Conservation (phyloP, 495 filamentous ascomycete species). For the Penicillium steckii region DNA sequence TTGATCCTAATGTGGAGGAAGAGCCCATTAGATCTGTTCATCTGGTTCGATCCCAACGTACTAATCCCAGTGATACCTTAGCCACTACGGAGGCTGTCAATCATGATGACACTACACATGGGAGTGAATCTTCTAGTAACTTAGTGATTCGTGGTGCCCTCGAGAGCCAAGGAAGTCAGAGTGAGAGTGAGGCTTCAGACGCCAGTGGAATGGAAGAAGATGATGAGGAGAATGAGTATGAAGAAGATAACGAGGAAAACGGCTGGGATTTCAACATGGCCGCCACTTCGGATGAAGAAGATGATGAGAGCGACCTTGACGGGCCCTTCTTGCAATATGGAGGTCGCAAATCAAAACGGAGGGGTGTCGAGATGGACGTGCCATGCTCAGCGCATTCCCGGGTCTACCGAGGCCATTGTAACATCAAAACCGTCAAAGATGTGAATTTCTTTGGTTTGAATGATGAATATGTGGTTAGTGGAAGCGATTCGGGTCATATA, state of each 20-base stretch:
- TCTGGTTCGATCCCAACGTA: slow-evolving; percentile 10
- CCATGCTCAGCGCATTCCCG: slow-evolving; percentile 59
- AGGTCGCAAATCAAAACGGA: slow-evolving; percentile 32
- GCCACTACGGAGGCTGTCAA: background rate
- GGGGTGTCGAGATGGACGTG: slow-evolving; percentile 52
- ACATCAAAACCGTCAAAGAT: slow-evolving; percentile 73
- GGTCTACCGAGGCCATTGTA: slow-evolving; percentile 67
- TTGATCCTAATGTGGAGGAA: slow-evolving; percentile 42
- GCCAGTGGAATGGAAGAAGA: background rate
- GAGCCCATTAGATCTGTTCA: slow-evolving; percentile 34
- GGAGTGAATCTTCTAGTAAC: background rate
- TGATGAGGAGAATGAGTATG: slow-evolving; percentile 16
- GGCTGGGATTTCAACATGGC: slow-evolving; percentile 20
- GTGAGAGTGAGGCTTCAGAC: background rate
- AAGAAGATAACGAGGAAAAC: slow-evolving; percentile 32
- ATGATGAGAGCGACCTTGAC: slow-evolving; percentile 27
- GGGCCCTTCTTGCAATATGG: slow-evolving; percentile 22
- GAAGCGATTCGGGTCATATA: slow-evolving; percentile 66
- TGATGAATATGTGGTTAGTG: slow-evolving; percentile 74
- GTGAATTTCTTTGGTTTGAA: slow-evolving; percentile 70
- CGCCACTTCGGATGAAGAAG: slow-evolving; percentile 16
- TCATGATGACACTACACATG: background rate
- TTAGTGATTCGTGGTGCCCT: background rate
- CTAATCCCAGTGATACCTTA: background rate
- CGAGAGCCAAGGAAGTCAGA: background rate